Evolutionary conservation across 1,284 basidiomycete species (phyloP).

Genomic region (Pascua guehoae): DNA sequence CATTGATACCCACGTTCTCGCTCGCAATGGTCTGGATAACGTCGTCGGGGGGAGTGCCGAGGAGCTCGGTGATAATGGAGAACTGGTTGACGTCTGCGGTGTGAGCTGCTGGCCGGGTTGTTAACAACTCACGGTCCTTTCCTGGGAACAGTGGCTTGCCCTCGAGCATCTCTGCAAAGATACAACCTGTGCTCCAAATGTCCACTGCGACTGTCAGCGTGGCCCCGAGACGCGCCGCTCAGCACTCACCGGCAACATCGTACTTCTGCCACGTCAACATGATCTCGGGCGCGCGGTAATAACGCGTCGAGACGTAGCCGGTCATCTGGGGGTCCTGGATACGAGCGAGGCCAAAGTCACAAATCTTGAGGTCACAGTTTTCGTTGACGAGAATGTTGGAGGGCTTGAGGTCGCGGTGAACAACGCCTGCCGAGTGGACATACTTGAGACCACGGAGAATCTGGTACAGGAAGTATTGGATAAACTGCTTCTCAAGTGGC

Average conservation of each 20-base stretch:
- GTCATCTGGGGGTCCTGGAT: slow-evolving; percentile 97
- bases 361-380: slow-evolving; percentile 99
- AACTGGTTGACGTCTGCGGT: slow-evolving; percentile 96
- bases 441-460: slow-evolving; percentile 98
- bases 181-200: slow-evolving; percentile 98
- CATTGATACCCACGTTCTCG: slow-evolving; percentile 75
- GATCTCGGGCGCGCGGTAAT: slow-evolving; percentile 98
- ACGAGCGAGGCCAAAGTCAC: slow-evolving; percentile 95
- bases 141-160: slow-evolving; percentile 98
- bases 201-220: slow-evolving; percentile 60
- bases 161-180: slow-evolving; percentile 99
- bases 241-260: slow-evolving; percentile 72
- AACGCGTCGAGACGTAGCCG: slow-evolving; percentile 97
- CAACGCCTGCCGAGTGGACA: slow-evolving; percentile 97
- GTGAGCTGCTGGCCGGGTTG: background rate
- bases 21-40: slow-evolving; percentile 98
- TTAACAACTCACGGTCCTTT: slow-evolving; percentile 68
- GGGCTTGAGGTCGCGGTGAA: slow-evolving; percentile 98
- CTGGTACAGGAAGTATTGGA: slow-evolving; percentile 99
- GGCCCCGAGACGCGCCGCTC: background rate
- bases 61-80: slow-evolving; percentile 97
- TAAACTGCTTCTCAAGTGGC: slow-evolving; percentile 98
- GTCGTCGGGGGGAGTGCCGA: slow-evolving; percentile 97
- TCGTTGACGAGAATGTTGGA: slow-evolving; percentile 99
- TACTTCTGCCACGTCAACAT: slow-evolving; percentile 99